phyloP scores from a whole-genome alignment of 352 stramenopile species.

The Phytophthora megakarya region DNA sequence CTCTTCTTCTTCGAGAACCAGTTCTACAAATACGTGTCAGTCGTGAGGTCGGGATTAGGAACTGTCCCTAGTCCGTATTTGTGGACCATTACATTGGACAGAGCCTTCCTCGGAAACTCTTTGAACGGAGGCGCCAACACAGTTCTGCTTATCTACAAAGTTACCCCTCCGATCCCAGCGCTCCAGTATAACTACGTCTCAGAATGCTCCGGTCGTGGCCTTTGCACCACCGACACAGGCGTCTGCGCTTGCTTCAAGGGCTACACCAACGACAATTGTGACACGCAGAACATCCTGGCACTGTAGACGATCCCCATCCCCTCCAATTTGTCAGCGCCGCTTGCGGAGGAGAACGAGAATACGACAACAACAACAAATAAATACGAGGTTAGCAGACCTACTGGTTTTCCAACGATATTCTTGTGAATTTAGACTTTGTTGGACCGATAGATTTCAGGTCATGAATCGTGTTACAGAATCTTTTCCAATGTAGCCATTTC shows the following conservation, averaged over 20 bases:
- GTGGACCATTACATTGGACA: slow-evolving; percentile 37
- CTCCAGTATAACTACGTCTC: slow-evolving; percentile 76
- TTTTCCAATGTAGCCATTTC: too few relatives aligned
- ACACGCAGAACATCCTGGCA: slow-evolving; percentile 84
- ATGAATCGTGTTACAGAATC: slow-evolving; percentile 11
- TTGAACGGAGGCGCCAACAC: slow-evolving; percentile 15
- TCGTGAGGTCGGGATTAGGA: neutral
- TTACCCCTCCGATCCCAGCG: slow-evolving; percentile 35
- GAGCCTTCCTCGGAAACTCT: slow-evolving; percentile 51
- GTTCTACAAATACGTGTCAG: slow-evolving; percentile 48
- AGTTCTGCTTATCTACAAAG: slow-evolving; percentile 29
- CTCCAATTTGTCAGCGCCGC: too few relatives aligned
- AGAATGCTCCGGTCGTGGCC: slow-evolving; percentile 70
- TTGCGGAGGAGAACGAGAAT: neutral
- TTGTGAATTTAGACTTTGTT: too few relatives aligned
- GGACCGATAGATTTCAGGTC: too few relatives aligned
- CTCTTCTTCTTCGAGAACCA: slow-evolving; percentile 66
- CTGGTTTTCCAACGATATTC: too few relatives aligned
- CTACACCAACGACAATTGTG: slow-evolving; percentile 89
- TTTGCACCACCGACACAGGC: slow-evolving; percentile 68
- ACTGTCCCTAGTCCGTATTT: slow-evolving; percentile 4
- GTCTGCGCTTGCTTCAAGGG: slow-evolving; percentile 89
- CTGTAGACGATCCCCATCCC: too few relatives aligned
- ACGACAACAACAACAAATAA: neutral
- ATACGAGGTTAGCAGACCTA: neutral